Percentiles rank a stretch among this genome's conserved stretches.
phyloP scores from a whole-genome alignment of 1,284 basidiomycete genomes.

The Marasmius fiardii region DNA sequence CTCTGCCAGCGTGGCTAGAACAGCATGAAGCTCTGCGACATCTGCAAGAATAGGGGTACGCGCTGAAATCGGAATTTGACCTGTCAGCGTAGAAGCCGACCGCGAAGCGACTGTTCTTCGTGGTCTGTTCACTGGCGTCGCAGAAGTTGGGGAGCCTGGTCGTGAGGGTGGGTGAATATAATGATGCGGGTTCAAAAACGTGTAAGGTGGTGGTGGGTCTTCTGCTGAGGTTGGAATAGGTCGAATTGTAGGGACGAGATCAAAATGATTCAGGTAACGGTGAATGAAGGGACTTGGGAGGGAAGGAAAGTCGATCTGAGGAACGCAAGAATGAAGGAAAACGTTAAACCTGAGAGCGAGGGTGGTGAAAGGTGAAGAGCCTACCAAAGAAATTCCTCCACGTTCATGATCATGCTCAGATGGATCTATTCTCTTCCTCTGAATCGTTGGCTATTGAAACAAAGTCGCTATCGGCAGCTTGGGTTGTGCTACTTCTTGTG shows the following conservation, averaged over 20 bases:
- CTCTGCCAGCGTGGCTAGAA: conserved; percentile 65
- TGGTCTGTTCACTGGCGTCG: conserved; percentile 62
- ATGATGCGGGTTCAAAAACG: conserved; percentile 43
- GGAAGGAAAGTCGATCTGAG: too few species aligned
- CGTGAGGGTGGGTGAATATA: conserved; percentile 37
- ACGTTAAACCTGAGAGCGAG: too few species aligned
- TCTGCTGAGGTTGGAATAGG: conserved; percentile 62
- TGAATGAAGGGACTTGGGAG: too few species aligned
- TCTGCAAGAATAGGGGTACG: conserved; percentile 67
- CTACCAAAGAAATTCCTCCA: too few species aligned
- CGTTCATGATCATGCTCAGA: too few species aligned
- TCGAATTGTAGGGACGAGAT: conserved; percentile 60
- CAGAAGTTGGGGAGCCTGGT: conserved; percentile 39
- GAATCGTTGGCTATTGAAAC: too few species aligned
- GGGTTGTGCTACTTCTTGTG: too few species aligned
- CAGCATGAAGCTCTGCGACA: conserved; percentile 57
- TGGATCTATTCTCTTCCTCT: too few species aligned
- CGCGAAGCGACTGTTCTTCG: conserved; percentile 49
- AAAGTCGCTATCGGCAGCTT: too few species aligned
- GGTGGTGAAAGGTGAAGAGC: too few species aligned
- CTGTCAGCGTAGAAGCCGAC: conserved; percentile 58
- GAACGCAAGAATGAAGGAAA: too few species aligned
- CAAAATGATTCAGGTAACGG: too few species aligned
- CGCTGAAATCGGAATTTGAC: conserved; percentile 54
- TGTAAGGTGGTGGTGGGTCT: conserved; percentile 65